phyloP scores from a whole-genome alignment of 2,329 filamentous ascomycete genomes.

The Exophiala sideris region DNA sequence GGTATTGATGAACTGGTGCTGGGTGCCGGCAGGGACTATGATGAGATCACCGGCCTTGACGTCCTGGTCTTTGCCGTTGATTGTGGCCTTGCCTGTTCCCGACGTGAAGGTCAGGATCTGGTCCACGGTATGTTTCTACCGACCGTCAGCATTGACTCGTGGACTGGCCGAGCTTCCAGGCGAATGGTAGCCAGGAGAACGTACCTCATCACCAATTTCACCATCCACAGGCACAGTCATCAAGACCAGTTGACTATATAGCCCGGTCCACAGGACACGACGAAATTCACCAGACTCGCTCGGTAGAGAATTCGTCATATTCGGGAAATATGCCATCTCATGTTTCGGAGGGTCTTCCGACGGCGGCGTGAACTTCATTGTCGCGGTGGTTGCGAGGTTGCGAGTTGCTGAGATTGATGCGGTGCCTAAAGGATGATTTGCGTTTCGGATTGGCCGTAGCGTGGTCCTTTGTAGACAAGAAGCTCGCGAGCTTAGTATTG shows the following conservation, averaged over 20 bases:
- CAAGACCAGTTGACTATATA: slow-evolving; percentile 61
- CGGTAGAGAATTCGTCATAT: slow-evolving; percentile 53
- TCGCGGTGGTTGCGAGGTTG: background rate
- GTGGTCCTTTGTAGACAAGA: background rate
- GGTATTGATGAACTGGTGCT: slow-evolving; percentile 64
- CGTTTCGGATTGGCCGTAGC: background rate
- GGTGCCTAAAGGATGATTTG: background rate
- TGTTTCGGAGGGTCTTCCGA: slow-evolving; percentile 42
- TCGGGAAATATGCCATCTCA: slow-evolving; percentile 61
- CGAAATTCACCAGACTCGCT: slow-evolving; percentile 57
- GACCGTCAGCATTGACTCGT: background rate
- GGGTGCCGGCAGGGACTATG: slow-evolving; percentile 62
- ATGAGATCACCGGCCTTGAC: slow-evolving; percentile 57
- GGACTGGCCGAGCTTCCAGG: background rate
- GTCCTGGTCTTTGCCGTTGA: slow-evolving; percentile 57
- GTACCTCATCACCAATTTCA: slow-evolving; percentile 64
- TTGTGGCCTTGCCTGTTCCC: slow-evolving; percentile 56
- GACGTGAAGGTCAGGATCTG: slow-evolving; percentile 64
- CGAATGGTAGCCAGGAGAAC: slow-evolving; percentile 1
- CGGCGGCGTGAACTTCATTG: slow-evolving; percentile 22
- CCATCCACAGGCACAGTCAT: slow-evolving; percentile 64
- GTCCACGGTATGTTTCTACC: slow-evolving; percentile 56
- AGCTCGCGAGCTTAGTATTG: background rate
- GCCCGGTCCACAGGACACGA: slow-evolving; percentile 60
- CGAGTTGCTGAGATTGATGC: background rate